These are phyloP conservation scores for Hypomyces perniciosus DNA, from an alignment of 2,329 filamentous ascomycete species.

Conservation along the genomic window DNA sequence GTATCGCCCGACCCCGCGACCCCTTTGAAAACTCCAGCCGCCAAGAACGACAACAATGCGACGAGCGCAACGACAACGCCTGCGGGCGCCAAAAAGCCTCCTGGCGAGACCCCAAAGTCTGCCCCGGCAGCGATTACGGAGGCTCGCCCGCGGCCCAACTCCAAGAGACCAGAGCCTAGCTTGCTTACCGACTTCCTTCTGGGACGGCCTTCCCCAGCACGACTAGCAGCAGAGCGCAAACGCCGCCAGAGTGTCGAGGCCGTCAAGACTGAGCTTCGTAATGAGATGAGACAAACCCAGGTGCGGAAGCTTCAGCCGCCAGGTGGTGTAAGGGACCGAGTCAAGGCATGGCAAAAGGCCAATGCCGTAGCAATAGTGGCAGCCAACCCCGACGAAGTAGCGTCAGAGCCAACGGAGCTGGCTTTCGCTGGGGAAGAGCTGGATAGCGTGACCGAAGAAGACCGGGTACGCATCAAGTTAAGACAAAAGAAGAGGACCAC, in stretches of 20 bases:
- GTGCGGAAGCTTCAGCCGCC: conserved; percentile 56
- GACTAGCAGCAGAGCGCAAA: conserved; percentile 44
- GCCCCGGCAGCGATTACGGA: conserved; percentile 33
- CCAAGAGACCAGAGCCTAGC: conserved; percentile 37
- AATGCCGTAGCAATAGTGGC: conserved; percentile 59
- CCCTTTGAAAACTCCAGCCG: conserved; percentile 6
- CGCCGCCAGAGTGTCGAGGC: conserved; percentile 54
- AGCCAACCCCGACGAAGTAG: conserved; percentile 45
- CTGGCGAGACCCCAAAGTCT: conserved; percentile 34
- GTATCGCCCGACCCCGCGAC: conserved; percentile 13
- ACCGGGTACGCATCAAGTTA: conserved; percentile 52
- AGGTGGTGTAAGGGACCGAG: conserved; percentile 67
- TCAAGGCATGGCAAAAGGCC: conserved; percentile 78
- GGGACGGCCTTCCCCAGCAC: conserved; percentile 50
- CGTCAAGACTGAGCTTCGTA: conserved; percentile 46
- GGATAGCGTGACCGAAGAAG: conserved; percentile 55
- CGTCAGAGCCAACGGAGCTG: conserved; percentile 56
- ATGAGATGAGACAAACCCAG: conserved; percentile 53
- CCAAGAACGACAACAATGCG: conserved; percentile 3
- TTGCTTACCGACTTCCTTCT: conserved; percentile 53
- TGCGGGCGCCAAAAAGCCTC: conserved; percentile 11
- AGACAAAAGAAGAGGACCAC: conserved; percentile 38
- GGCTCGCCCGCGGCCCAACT: conserved; percentile 28
- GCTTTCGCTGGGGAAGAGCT: conserved; percentile 52
- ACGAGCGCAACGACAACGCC: conserved; percentile 9